Base-by-base conservation (phyloP, 768 basidiomycete genomes). In the Termitomyces sp. region DNA sequence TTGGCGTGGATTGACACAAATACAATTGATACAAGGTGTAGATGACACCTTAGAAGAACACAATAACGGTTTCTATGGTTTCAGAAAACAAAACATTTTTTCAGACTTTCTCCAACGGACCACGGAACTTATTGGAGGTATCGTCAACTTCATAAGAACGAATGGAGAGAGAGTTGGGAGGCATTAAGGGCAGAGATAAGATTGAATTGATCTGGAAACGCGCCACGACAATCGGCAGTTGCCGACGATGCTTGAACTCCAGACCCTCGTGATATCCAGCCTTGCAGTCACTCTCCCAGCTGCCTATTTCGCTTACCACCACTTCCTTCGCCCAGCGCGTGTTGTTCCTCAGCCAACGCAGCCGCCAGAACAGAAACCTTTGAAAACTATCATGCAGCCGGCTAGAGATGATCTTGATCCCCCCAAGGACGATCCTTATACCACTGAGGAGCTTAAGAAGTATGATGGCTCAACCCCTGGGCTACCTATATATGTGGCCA, bases 401-500 rank as follows among this genome's bases (percentile, higher is more conserved):
- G 75, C 86, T 28, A 71, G 77, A 66, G 71, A 70, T 6, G 83
- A 89, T 67, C 80, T 91, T 41, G 75, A 74, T 14, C 82, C 87
- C 0, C 91, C 93, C 20, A 90, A 91, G 71, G 77, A 88, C 63
- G 88, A 93, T 69, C 88, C 90, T 0, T 91, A 84, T 75, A 88
- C 91, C 0, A 77, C 79, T 16, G 81, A 82, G 61, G 72, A 90
- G 63, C 79, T 98, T 60, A 85, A 79, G 41, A 62, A 79, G 66
- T 94, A 78, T 70, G 85, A 95, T 71, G 95, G 95, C 18, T 75
- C 77, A 0, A 82, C 86, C 62, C 69, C 79, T 0, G 67, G 72
- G 43, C 84, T 83, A 64, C 91, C 93, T 0, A 91, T 98, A 61
- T 94, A 89, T 65, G 89, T 98, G 46, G 88, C 93, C 33, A 95